A percentile compares a stretch with the other conserved stretches of the same genome.
phyloP scores from a whole-genome alignment of 768 basidiomycete genomes.

The Lanmaoa pseudosensibilis region DNA sequence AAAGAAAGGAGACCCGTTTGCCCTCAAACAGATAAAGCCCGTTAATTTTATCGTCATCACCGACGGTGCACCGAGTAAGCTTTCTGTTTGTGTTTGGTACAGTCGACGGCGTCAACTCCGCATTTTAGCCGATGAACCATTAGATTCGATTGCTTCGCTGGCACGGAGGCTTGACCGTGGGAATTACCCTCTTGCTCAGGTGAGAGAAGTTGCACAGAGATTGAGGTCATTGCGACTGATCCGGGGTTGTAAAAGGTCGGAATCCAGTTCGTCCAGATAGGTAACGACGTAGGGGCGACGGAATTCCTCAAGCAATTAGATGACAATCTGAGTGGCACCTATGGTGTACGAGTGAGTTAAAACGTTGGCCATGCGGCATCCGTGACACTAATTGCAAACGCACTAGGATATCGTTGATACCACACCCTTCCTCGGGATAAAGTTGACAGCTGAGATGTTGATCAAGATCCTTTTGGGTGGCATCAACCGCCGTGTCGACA shows the following conservation, averaged over 20 bases:
- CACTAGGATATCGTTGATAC: constrained; percentile 72
- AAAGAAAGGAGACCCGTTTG: constrained; percentile 20
- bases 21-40: constrained; percentile 45
- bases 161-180: constrained; percentile 53
- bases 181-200: constrained; percentile 53
- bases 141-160: constrained; percentile 45
- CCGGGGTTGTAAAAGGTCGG: constrained; percentile 45
- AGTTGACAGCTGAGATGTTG: constrained; percentile 47
- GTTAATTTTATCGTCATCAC: constrained; percentile 62
- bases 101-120: background rate
- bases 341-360: constrained; percentile 45
- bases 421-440: constrained; percentile 48
- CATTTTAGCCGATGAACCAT: constrained; percentile 50
- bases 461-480: constrained; percentile 68
- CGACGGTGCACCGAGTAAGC: constrained; percentile 60
- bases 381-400: background rate
- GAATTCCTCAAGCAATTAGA: constrained; percentile 56
- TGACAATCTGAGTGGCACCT: constrained; percentile 45
- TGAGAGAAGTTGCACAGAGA: constrained; percentile 20
- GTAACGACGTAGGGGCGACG: constrained; percentile 41
- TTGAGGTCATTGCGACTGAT: background rate
- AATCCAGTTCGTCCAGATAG: constrained; percentile 74
- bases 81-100: background rate
- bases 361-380: background rate
- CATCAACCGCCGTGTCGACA: constrained; percentile 56